Conservation (phyloP, 805 yeast species). For the Maudiozyma barnettii region DNA sequence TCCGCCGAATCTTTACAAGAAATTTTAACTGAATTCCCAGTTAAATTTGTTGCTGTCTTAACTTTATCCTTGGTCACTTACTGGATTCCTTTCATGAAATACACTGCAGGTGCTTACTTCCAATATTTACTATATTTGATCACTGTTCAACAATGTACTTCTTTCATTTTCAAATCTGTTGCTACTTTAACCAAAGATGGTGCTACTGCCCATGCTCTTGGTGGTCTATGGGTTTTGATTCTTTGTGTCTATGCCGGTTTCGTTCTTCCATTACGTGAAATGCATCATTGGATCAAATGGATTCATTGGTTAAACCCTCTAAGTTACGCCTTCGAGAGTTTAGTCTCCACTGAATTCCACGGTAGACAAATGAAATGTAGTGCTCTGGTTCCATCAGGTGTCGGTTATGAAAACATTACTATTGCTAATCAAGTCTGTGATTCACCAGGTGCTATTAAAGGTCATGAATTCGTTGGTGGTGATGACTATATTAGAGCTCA, state of each 20-base stretch:
- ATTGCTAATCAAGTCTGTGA: slow-evolving; percentile 40
- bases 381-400: slow-evolving; percentile 43
- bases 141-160: slow-evolving; percentile 43
- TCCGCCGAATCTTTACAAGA: slow-evolving; percentile 56
- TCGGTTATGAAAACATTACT: slow-evolving; percentile 39
- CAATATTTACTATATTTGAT: slow-evolving; percentile 38
- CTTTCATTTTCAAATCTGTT: slow-evolving; percentile 43
- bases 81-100: slow-evolving; percentile 44
- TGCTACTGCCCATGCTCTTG: slow-evolving; percentile 47
- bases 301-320: slow-evolving; percentile 41
- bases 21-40: slow-evolving; percentile 48
- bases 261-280: slow-evolving; percentile 35
- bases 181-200: slow-evolving; percentile 45
- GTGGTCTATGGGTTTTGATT: slow-evolving; percentile 45
- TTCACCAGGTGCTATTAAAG: slow-evolving; percentile 42
- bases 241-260: slow-evolving; percentile 51
- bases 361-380: slow-evolving; percentile 45
- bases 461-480: slow-evolving; percentile 40
- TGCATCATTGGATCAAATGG: slow-evolving; percentile 60
- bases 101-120: slow-evolving; percentile 48
- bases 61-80: slow-evolving; percentile 40
- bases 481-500: slow-evolving; percentile 34
- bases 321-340: slow-evolving; percentile 41
- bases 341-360: slow-evolving; percentile 50
- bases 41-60: slow-evolving; percentile 41